A percentile compares a stretch with the other conserved stretches of the same genome.
phyloP scores from a whole-genome alignment of 2,329 filamentous ascomycete genomes.

The Periconia sp. region DNA sequence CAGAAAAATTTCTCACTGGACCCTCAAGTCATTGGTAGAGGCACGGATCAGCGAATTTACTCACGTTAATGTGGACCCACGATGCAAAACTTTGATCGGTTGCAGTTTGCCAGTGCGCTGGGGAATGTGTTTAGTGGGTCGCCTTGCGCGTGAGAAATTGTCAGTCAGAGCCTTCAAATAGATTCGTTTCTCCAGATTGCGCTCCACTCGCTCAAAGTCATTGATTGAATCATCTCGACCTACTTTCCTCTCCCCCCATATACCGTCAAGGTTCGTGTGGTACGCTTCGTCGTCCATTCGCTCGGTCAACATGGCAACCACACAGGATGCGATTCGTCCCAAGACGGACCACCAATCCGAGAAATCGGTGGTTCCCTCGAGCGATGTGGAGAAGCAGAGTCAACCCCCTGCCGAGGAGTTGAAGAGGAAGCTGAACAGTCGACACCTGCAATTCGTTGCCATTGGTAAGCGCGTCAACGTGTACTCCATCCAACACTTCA shows the following conservation, averaged over 20 bases:
- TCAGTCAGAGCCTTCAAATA: slow-evolving; percentile 4
- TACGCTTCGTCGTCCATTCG: background rate
- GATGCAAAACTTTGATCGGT: slow-evolving; percentile 33
- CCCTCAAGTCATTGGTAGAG: background rate
- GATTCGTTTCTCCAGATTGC: background rate
- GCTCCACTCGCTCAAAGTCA: background rate
- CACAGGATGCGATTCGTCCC: slow-evolving; percentile 24
- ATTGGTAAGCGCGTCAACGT: slow-evolving; percentile 29
- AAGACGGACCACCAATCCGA: slow-evolving; percentile 32
- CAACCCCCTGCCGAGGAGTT: slow-evolving; percentile 27
- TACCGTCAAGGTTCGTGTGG: background rate
- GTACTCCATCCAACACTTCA: background rate
- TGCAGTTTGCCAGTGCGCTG: slow-evolving; percentile 25
- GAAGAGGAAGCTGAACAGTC: slow-evolving; percentile 39
- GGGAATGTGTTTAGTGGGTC: slow-evolving; percentile 9
- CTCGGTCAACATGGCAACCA: slow-evolving; percentile 23
- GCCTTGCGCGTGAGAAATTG: slow-evolving; percentile 3
- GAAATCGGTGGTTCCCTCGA: slow-evolving; percentile 33
- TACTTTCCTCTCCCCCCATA: background rate
- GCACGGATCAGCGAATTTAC: slow-evolving; percentile 13
- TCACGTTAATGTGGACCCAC: slow-evolving; percentile 27
- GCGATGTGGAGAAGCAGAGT: slow-evolving; percentile 41
- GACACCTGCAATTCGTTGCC: slow-evolving; percentile 44
- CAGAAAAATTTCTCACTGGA: background rate
- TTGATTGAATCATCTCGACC: background rate